These are phyloP conservation scores for Xylaria telfairii DNA, from an alignment of 495 filamentous ascomycete genomes.

Conservation along the genomic window DNA sequence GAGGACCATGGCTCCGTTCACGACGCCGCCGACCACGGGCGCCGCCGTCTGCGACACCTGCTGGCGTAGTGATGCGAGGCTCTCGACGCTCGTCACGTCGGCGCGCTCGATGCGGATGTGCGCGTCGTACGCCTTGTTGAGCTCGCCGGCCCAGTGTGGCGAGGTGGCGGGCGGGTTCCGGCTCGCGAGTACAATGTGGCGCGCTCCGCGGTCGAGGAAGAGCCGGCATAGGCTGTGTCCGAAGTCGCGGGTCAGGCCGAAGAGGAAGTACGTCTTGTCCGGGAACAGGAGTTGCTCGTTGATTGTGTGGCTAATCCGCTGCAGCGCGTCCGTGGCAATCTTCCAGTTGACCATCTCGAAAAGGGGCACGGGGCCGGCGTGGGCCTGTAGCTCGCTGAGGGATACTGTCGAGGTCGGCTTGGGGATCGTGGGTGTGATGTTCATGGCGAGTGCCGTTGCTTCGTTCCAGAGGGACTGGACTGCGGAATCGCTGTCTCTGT, in stretches of 20 bases:
- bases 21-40: conserved; percentile 50
- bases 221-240: conserved; percentile 65
- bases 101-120: conserved; percentile 41
- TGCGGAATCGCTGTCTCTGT: not conserved
- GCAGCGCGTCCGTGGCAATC: conserved; percentile 34
- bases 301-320: conserved; percentile 28
- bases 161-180: conserved; percentile 56
- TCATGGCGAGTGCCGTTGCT: conserved; percentile 32
- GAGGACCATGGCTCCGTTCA: conserved; percentile 63
- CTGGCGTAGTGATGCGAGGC: conserved; percentile 38
- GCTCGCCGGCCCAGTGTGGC: conserved; percentile 51
- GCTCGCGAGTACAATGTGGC: conserved; percentile 61
- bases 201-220: conserved; percentile 61
- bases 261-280: conserved; percentile 61
- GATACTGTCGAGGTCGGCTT: not conserved
- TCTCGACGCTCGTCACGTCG: conserved; percentile 42
- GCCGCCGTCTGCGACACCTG: conserved; percentile 36
- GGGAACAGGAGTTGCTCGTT: conserved; percentile 37
- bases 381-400: conserved; percentile 29
- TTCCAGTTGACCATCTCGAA: conserved; percentile 51
- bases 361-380: not conserved
- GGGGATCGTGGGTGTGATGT: not conserved
- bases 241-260: conserved; percentile 64
- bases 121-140: conserved; percentile 39
- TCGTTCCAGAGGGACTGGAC: conserved; percentile 30